These are phyloP conservation scores for Anisodus acutangulus DNA, from an alignment of 257 asterid genomes.

Conservation along the genomic window DNA sequence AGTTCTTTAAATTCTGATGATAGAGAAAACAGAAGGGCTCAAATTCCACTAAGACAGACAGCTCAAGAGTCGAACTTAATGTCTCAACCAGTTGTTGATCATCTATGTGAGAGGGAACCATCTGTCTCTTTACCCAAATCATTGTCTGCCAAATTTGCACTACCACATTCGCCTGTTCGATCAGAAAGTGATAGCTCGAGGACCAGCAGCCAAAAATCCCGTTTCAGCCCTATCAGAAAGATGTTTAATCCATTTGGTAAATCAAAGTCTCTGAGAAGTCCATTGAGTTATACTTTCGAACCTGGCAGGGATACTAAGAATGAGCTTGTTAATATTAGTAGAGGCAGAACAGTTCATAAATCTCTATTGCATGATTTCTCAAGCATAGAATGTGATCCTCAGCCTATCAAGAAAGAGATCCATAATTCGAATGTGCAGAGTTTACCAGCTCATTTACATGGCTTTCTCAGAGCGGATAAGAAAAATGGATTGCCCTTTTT, in stretches of 20 bases:
- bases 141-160: slow-evolving; percentile 62
- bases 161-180: slow-evolving; percentile 68
- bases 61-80: slow-evolving; percentile 38
- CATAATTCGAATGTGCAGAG: slow-evolving; percentile 34
- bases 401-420: slow-evolving; percentile 40
- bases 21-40: slow-evolving; percentile 32
- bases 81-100: slow-evolving; percentile 34
- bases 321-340: slow-evolving; percentile 23
- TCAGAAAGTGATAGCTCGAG: slow-evolving; percentile 58
- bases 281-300: slow-evolving; percentile 49
- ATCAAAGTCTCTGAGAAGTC: slow-evolving; percentile 61
- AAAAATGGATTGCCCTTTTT: slow-evolving; percentile 63
- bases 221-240: slow-evolving; percentile 55
- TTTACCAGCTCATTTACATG: slow-evolving; percentile 80
- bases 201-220: slow-evolving; percentile 54
- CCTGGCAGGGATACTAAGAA: neutral
- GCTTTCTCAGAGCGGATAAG: slow-evolving; percentile 64
- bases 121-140: slow-evolving; percentile 56
- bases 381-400: slow-evolving; percentile 43
- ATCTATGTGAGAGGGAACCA: slow-evolving; percentile 32
- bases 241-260: slow-evolving; percentile 71
- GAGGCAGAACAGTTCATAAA: slow-evolving; percentile 41
- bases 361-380: slow-evolving; percentile 55
- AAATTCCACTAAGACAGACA: slow-evolving; percentile 27
- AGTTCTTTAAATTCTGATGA: slow-evolving; percentile 33